Conservation (phyloP, 2,329 filamentous ascomycete genomes). For the Cladophialophora carrionii region DNA sequence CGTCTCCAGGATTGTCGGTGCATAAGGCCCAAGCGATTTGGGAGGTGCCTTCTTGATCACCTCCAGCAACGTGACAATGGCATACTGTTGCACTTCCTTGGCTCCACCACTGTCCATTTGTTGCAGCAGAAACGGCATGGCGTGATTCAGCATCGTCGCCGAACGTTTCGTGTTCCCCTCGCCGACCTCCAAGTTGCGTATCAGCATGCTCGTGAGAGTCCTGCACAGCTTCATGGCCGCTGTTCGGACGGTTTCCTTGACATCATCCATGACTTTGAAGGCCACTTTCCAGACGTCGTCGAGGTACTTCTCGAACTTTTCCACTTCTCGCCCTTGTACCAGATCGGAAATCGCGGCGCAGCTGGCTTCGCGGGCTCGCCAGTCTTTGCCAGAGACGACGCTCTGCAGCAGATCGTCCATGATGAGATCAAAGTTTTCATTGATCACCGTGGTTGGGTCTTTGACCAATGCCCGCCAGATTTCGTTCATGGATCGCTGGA, state of each 20-base stretch:
- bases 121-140: slow-evolving; percentile 87
- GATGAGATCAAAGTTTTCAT: slow-evolving; percentile 83
- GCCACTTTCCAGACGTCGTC: slow-evolving; percentile 81
- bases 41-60: slow-evolving; percentile 84
- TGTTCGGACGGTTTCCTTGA: slow-evolving; percentile 84
- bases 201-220: slow-evolving; percentile 79
- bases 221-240: slow-evolving; percentile 83
- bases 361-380: slow-evolving; percentile 89
- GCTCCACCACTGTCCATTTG: slow-evolving; percentile 79
- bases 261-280: slow-evolving; percentile 92
- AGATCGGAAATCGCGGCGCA: slow-evolving; percentile 88
- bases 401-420: slow-evolving; percentile 84
- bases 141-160: slow-evolving; percentile 78
- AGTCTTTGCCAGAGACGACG: slow-evolving; percentile 80
- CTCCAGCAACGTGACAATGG: slow-evolving; percentile 79
- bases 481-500: slow-evolving; percentile 93
- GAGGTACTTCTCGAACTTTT: slow-evolving; percentile 81
- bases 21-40: slow-evolving; percentile 75
- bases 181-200: slow-evolving; percentile 81
- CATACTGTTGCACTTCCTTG: slow-evolving; percentile 82
- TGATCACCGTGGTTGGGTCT: slow-evolving; percentile 75
- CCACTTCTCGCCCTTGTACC: slow-evolving; percentile 75
- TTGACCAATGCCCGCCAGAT: slow-evolving; percentile 98
- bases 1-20: slow-evolving; percentile 78
- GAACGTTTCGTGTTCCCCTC: slow-evolving; percentile 67